Base-by-base conservation (phyloP, 2,329 filamentous ascomycete species). In the Cordyceps cicadae region DNA sequence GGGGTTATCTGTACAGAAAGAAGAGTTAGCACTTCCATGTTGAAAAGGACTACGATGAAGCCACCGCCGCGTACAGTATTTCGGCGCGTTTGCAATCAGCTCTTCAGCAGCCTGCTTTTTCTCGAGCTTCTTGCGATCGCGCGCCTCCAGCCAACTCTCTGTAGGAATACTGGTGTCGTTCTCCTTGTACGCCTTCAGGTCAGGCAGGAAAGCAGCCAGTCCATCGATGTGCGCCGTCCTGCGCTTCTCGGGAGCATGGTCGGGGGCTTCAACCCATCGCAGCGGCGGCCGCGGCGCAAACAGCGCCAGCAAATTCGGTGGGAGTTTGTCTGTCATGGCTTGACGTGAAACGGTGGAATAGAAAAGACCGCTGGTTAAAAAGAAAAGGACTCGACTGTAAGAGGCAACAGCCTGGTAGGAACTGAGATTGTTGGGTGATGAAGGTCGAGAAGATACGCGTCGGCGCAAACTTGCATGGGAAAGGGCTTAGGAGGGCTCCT, bases 311-410 rank as follows among this genome's bases (percentile, higher is more conserved):
- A 97, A 84, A 72, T 96, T 93, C 60, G 89, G 90, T 62, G 94
- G 93, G 21, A 99, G 88, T 77, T 95, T 94, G 81, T 97, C 93
- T 55, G 94, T 97, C 94, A 97, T 99, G 64, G 68, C 79, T 34
- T 26, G 46, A 58, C 43, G 24, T 2, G 26, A 34, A 34, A 15
- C 39, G 14, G 7, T 15, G n/a, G 21, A 50, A 50, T 9, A 37
- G 24, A 41, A 14, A 8, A 19, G 24, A 3, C 34, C 34, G 34
- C 29, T 17, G 45, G 37, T 52, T 15, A 21, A 15, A 7, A 52
- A 46, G 11, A 7, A 52, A 46, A 3, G 15, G 17, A 45, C 14
- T 39, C 15, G 24, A 14, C 17, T 37, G 15, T 17, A 8, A 52
- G 6, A 52, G n/a, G 6, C 37, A 6, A 52, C 37, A 19, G 37